Percentiles rank a stretch among this genome's conserved stretches.
phyloP scores from a whole-genome alignment of 192 early-diverging fungal species.

The Backusella macrospora region DNA sequence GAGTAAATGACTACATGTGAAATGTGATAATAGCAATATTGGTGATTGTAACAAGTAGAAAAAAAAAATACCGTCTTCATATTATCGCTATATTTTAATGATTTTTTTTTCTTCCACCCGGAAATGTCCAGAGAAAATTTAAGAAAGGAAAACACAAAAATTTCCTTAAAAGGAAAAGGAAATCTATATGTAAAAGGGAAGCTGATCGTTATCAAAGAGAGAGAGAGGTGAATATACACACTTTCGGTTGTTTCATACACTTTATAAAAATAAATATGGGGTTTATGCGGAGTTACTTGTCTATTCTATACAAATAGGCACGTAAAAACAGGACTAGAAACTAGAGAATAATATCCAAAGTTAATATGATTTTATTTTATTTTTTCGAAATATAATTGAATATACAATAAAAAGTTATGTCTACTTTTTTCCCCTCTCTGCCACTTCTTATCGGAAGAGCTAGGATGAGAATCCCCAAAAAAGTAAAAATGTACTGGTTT shows the following conservation, averaged over 20 bases:
- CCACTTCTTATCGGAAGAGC: neutral
- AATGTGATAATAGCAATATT: neutral
- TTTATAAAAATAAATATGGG: constrained; percentile 1
- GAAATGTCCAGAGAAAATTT: neutral
- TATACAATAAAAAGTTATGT: too few species aligned
- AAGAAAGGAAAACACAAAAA: neutral
- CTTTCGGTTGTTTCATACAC: neutral
- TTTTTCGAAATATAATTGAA: too few species aligned
- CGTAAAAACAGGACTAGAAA: too few species aligned
- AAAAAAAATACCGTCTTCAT: neutral
- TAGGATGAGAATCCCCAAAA: constrained; percentile 2
- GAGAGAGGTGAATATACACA: too few species aligned
- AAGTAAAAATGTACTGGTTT: constrained; percentile 17
- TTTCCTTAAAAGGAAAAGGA: neutral
- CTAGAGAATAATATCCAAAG: too few species aligned
- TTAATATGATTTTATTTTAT: too few species aligned
- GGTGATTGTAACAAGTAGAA: neutral
- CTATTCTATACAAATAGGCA: too few species aligned
- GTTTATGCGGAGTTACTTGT: neutral
- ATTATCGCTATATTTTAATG: constrained; percentile 3
- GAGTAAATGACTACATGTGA: too few species aligned
- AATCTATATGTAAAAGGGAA: neutral
- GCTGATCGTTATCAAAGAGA: neutral
- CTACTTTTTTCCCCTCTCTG: neutral
- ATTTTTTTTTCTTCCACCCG: neutral